Percentiles rank a stretch among this genome's conserved stretches.
Conservation (phyloP, 2,329 filamentous ascomycete species). For the Phialophora expanda region DNA sequence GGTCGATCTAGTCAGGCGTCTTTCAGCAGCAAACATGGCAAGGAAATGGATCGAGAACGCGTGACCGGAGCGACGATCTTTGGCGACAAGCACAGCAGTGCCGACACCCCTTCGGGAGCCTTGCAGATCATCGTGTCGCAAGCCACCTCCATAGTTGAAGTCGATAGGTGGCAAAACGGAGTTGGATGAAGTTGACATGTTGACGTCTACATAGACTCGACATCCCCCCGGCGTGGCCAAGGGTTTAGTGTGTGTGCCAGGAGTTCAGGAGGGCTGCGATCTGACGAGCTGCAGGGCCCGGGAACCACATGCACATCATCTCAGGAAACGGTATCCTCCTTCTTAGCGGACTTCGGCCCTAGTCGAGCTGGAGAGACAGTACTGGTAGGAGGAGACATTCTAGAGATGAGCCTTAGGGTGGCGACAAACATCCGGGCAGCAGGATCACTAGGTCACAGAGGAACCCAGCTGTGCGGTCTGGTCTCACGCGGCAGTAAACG, state of each 20-base stretch:
- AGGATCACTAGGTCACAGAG: neutral
- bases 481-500: neutral
- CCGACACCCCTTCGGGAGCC: neutral
- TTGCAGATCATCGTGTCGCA: neutral
- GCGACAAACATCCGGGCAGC: constrained; percentile 1
- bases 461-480: neutral
- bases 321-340: neutral
- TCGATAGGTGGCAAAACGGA: neutral
- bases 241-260: neutral
- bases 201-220: constrained; percentile 1
- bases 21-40: constrained; percentile 10
- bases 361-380: constrained; percentile 4
- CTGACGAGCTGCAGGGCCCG: neutral
- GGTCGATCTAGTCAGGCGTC: no score
- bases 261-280: neutral
- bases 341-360: neutral
- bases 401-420: constrained; percentile 3
- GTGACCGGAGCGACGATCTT: neutral
- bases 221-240: neutral
- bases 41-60: neutral
- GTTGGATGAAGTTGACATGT: neutral
- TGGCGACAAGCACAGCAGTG: neutral
- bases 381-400: neutral
- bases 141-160: neutral
- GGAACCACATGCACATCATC: neutral